These are phyloP conservation scores for Penicillium sp. DNA, from an alignment of 2,329 filamentous ascomycete genomes.

Conservation along the genomic window DNA sequence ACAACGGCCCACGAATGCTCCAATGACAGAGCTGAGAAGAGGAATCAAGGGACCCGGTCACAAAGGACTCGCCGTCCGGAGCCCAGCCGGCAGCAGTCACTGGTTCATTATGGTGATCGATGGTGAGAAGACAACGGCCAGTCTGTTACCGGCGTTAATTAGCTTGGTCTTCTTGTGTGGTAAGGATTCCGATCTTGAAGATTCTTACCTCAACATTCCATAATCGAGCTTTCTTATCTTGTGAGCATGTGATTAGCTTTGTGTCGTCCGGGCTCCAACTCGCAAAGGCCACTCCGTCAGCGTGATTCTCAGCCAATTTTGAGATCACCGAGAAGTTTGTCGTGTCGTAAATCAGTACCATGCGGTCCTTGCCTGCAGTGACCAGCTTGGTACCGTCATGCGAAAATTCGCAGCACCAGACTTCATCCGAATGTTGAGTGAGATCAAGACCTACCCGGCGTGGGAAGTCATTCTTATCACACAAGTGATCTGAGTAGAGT, in stretches of 20 bases:
- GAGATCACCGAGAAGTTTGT: constrained; percentile 68
- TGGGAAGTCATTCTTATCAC: constrained; percentile 80
- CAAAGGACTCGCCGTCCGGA: constrained; percentile 74
- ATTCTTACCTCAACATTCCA: constrained; percentile 71
- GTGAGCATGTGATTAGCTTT: constrained; percentile 81
- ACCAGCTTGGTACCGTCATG: constrained; percentile 82
- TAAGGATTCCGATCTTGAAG: neutral
- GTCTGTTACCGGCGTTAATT: constrained; percentile 51
- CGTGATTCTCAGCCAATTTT: constrained; percentile 65
- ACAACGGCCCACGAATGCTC: constrained; percentile 64
- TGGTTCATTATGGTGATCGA: constrained; percentile 77
- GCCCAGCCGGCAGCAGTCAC: constrained; percentile 92
- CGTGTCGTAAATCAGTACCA: constrained; percentile 82
- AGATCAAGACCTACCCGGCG: constrained; percentile 72
- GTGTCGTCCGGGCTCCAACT: constrained; percentile 92
- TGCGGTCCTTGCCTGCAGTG: constrained; percentile 75
- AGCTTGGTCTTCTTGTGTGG: constrained; percentile 3
- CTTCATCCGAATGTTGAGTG: constrained; percentile 74
- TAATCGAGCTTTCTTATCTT: constrained; percentile 72
- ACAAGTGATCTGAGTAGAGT: constrained; percentile 85
- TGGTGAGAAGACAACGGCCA: constrained; percentile 65
- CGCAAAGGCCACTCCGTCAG: constrained; percentile 74
- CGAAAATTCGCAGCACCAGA: constrained; percentile 92
- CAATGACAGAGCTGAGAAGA: constrained; percentile 71
- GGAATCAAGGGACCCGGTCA: constrained; percentile 77